These are phyloP conservation scores for Emericellopsis terricola DNA, from an alignment of 495 filamentous ascomycete species.

Conservation along the genomic window DNA sequence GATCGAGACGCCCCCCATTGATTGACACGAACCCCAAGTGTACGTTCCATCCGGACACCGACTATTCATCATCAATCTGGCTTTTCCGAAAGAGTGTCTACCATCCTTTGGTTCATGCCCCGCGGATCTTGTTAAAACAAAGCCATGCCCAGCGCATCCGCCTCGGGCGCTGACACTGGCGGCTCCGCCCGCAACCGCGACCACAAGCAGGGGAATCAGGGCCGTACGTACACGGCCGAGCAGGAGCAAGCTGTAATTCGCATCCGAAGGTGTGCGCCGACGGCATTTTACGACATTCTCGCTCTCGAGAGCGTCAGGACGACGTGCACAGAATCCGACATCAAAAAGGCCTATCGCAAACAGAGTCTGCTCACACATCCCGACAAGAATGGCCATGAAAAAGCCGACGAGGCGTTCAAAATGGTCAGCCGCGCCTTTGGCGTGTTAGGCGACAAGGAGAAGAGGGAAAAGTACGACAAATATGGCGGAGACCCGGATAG, in stretches of 20 bases:
- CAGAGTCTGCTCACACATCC: conserved; percentile 79
- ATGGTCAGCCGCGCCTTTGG: conserved; percentile 91
- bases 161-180: conserved; percentile 51
- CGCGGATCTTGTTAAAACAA: neutral
- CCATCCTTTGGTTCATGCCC: too few relatives aligned
- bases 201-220: conserved; percentile 88
- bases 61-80: too few relatives aligned
- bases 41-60: too few relatives aligned
- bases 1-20: neutral
- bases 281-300: conserved; percentile 83
- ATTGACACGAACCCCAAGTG: too few relatives aligned
- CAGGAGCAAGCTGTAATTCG: conserved; percentile 80
- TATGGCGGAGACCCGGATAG: conserved; percentile 86
- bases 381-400: conserved; percentile 95
- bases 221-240: conserved; percentile 72
- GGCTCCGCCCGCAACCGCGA: conserved; percentile 54
- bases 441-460: conserved; percentile 81
- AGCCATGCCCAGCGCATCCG: conserved; percentile 56
- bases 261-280: conserved; percentile 65
- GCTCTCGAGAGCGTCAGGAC: conserved; percentile 39
- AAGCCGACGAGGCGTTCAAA: conserved; percentile 96
- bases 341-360: conserved; percentile 93
- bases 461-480: conserved; percentile 69
- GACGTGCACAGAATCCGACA: conserved; percentile 54
- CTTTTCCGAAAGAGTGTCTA: too few relatives aligned